phyloP scores from a whole-genome alignment of 2,329 filamentous ascomycete species.

The Claviceps lovelessii region DNA sequence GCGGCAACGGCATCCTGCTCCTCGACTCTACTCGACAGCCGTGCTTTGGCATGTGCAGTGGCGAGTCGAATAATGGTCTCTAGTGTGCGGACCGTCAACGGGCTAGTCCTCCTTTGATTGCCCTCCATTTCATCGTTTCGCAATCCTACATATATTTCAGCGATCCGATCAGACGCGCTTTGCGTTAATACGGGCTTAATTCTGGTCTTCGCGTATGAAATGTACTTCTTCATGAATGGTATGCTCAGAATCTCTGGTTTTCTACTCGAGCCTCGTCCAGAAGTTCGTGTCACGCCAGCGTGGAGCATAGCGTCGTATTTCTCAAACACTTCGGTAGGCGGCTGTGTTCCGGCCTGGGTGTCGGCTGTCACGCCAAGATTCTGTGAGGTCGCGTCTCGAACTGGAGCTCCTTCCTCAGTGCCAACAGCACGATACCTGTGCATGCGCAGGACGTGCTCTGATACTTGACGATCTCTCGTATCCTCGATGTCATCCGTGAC shows the following conservation, averaged over 20 bases:
- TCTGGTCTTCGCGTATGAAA: constrained; percentile 90
- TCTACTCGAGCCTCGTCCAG: constrained; percentile 58
- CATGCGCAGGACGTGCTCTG: constrained; percentile 94
- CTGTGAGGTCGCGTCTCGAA: constrained; percentile 75
- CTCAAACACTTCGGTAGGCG: constrained; percentile 79
- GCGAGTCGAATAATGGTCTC: constrained; percentile 97
- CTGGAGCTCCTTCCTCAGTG: constrained; percentile 84
- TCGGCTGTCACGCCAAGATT: constrained; percentile 78
- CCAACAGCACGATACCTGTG: constrained; percentile 87
- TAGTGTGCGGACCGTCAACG: constrained; percentile 90
- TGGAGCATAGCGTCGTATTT: constrained; percentile 96
- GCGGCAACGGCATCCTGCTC: constrained; percentile 78
- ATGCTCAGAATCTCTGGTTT: constrained; percentile 85
- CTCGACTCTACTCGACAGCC: constrained; percentile 76
- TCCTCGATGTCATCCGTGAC: constrained; percentile 98
- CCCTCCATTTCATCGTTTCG: constrained; percentile 93
- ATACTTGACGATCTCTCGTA: constrained; percentile 74
- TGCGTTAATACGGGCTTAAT: constrained; percentile 84
- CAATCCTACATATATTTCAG: constrained; percentile 77
- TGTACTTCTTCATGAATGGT: constrained; percentile 98
- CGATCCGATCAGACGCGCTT: constrained; percentile 82
- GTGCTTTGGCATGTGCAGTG: constrained; percentile 86
- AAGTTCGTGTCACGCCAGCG: constrained; percentile 67
- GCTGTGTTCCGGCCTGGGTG: constrained; percentile 55
- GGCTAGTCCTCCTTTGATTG: constrained; percentile 83